Conservation (phyloP, 202 grass and related monocot species). For the Bolboschoenoplectus hybrid region DNA sequence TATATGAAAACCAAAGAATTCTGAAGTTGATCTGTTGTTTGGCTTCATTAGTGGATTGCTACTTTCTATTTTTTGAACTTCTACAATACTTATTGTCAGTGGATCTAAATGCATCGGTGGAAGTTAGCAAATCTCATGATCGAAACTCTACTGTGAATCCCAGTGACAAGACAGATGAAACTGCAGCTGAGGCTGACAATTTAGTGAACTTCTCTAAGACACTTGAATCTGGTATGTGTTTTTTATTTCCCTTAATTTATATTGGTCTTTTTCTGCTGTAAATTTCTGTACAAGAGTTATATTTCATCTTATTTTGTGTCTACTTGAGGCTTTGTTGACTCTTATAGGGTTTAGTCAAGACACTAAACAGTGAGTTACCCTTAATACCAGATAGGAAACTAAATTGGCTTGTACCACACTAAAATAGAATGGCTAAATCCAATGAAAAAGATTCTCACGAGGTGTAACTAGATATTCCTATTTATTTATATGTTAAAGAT, state of each 20-base stretch:
- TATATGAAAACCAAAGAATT: slow-evolving; percentile 7
- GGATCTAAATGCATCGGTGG: not conserved
- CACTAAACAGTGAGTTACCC: not conserved
- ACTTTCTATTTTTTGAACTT: not conserved
- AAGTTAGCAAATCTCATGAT: slow-evolving; percentile 25
- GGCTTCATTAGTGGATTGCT: slow-evolving; percentile 10
- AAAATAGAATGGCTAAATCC: slow-evolving; percentile 7
- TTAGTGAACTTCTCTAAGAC: slow-evolving; percentile 14
- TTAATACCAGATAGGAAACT: not conserved
- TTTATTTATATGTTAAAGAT: not conserved
- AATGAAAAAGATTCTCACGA: not conserved
- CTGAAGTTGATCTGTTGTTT: not conserved
- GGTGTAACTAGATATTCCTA: not conserved
- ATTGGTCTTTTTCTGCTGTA: not conserved
- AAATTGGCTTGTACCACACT: not conserved
- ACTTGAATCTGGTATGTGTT: slow-evolving; percentile 30
- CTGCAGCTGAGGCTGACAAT: not conserved
- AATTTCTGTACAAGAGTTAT: slow-evolving; percentile 15
- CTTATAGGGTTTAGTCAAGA: not conserved
- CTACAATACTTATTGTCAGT: not conserved
- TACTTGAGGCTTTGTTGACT: not conserved
- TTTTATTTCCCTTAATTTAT: slow-evolving; percentile 16
- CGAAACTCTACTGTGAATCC: not conserved
- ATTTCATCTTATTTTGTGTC: slow-evolving; percentile 2
- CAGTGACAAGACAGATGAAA: slow-evolving; percentile 9